Evolutionary conservation across 176 grass and related monocot genomes (phyloP).

Genomic region (Avena atlantica): DNA sequence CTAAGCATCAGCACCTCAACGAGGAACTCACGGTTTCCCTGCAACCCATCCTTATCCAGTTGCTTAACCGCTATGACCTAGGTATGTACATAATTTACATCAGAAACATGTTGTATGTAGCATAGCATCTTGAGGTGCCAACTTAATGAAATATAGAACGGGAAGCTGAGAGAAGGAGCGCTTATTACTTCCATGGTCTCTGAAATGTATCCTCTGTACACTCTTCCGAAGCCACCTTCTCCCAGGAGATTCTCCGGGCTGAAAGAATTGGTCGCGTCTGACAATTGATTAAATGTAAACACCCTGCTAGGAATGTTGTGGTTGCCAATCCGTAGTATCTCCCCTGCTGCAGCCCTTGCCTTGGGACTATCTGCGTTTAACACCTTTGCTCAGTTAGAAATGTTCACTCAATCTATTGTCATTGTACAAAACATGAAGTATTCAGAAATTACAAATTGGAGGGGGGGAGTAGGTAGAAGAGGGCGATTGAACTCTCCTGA

Average conservation of each 20-base stretch:
- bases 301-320: conserved; percentile 74
- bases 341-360: conserved; percentile 64
- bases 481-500: neutral
- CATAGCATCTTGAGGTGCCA: conserved; percentile 24
- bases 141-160: conserved; percentile 22
- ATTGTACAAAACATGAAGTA: neutral
- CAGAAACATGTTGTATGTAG: conserved; percentile 33
- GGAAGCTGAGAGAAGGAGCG: conserved; percentile 20
- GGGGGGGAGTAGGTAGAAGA: conserved; percentile 18
- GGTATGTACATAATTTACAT: conserved; percentile 38
- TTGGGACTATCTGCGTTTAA: conserved; percentile 65
- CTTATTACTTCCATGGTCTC: conserved; percentile 64
- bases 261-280: conserved; percentile 81
- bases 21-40: conserved; percentile 90
- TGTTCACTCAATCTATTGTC: neutral
- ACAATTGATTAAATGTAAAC: conserved; percentile 74
- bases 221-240: conserved; percentile 93
- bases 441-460: neutral
- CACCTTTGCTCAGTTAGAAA: conserved; percentile 11
- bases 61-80: conserved; percentile 88
- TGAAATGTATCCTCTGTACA: conserved; percentile 72
- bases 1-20: conserved; percentile 92
- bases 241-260: conserved; percentile 72
- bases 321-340: conserved; percentile 84
- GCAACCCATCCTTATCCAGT: conserved; percentile 71